These are phyloP conservation scores for Chiua virens DNA, from an alignment of 768 basidiomycete genomes.

Conservation along the genomic window DNA sequence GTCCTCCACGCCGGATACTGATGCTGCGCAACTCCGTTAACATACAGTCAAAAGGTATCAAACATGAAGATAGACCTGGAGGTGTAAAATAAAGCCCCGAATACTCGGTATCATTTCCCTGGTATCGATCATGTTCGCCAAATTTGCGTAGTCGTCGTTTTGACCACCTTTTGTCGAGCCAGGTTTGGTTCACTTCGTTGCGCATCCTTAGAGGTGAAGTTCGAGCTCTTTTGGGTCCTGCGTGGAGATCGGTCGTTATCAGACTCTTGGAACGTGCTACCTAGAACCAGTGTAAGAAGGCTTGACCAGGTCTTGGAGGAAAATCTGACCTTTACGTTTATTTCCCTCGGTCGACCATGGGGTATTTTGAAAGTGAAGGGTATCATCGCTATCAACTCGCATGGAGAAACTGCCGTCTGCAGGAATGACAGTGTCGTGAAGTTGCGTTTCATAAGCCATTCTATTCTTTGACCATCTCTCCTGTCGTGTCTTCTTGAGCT, in stretches of 20 bases:
- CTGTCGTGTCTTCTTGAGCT: conserved; percentile 27
- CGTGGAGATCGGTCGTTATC: conserved; percentile 27
- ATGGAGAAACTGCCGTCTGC: conserved; percentile 31
- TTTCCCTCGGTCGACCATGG: conserved; percentile 28
- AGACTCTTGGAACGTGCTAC: conserved; percentile 25
- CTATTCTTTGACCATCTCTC: conserved; percentile 29
- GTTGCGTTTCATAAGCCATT: conserved; percentile 25
- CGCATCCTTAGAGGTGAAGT: conserved; percentile 45
- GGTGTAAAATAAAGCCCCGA: conserved; percentile 21
- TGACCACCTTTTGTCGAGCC: conserved; percentile 43
- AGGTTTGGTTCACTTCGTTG: conserved; percentile 37
- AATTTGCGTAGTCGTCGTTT: conserved; percentile 40
- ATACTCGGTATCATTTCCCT: conserved; percentile 41
- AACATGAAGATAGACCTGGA: conserved; percentile 18
- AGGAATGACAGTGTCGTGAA: conserved; percentile 30
- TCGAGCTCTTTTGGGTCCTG: conserved; percentile 48
- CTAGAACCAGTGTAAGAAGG: conserved; percentile 11
- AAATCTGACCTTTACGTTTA: conserved; percentile 53
- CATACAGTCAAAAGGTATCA: background rate
- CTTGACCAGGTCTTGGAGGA: background rate
- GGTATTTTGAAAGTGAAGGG: conserved; percentile 12
- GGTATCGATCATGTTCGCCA: conserved; percentile 37
- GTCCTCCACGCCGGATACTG: background rate
- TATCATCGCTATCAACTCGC: conserved; percentile 26
- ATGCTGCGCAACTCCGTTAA: conserved; percentile 9